phyloP scores from a whole-genome alignment of 352 stramenopile species.

The Globisporangium nagaii region DNA sequence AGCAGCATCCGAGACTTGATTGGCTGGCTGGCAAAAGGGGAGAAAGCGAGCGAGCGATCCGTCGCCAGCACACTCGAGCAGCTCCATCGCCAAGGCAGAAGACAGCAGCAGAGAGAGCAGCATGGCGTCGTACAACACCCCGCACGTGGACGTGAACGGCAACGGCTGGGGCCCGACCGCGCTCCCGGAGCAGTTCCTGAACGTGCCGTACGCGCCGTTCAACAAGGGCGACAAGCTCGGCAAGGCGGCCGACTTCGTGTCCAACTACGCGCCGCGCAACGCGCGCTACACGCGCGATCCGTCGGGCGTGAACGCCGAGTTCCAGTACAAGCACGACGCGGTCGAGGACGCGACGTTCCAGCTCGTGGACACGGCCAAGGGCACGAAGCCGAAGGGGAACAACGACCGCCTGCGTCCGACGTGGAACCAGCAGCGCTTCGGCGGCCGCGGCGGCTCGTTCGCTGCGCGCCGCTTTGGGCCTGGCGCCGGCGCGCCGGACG shows the following conservation, averaged over 20 bases:
- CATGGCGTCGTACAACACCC: slow-evolving; percentile 76
- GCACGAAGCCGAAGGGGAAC: slow-evolving; percentile 53
- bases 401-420: slow-evolving; percentile 75
- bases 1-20: neutral
- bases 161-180: slow-evolving; percentile 80
- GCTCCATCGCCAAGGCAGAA: neutral
- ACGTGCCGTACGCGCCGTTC: slow-evolving; percentile 95
- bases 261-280: slow-evolving; percentile 59
- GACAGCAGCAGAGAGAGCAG: neutral
- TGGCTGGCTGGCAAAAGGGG: neutral
- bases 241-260: slow-evolving; percentile 92
- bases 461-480: slow-evolving; percentile 16
- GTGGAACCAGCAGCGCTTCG: slow-evolving; percentile 86
- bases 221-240: slow-evolving; percentile 94
- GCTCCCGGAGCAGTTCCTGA: slow-evolving; percentile 88
- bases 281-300: slow-evolving; percentile 57
- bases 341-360: slow-evolving; percentile 91
- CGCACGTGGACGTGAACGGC: slow-evolving; percentile 77
- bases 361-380: slow-evolving; percentile 92
- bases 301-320: slow-evolving; percentile 88
- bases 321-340: slow-evolving; percentile 92
- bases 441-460: slow-evolving; percentile 44
- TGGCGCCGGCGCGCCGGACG: slow-evolving; percentile 18
- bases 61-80: too few relatives aligned
- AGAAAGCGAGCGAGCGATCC: neutral